Evolutionary conservation across 805 yeast genomes (phyloP), one percentile per base, ranked within the genome.

Genomic region (Hanseniaspora clermontiae): DNA sequence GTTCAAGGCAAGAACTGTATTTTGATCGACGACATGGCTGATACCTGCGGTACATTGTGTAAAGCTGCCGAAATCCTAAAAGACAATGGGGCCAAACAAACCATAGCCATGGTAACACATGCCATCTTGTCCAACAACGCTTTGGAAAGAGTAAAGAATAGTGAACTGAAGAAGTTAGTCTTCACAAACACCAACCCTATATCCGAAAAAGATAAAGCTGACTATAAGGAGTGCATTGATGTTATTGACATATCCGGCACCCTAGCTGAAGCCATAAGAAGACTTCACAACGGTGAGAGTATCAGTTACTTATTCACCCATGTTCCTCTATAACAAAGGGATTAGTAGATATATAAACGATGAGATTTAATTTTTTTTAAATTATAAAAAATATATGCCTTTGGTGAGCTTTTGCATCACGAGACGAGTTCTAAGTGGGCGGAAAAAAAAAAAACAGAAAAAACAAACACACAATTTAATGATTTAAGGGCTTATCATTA

Each of bases 21-120:
- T 56, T 79, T 86, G 62, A 87, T 86, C 47, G 95, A 86, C 70
- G 95, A 86, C 68, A 86, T 86, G 89, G 93, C 93, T 48, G 95
- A 86, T 67, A 86, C 95, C 20, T 86, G 95, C 72, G 95, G 93
- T 60, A 86, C 95, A 19, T 72, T 86, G 60, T 86, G 83, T 55
- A 86, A 85, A 69, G 93, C 93, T 40, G 87, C 89, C 24, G 91
- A 86, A 60, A 79, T 83, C 14, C 72, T 86, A 56, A 55, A 42
- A 14, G 82, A 79, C 31, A 81, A 84, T 63, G 77, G 77, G 37
- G 93, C 91, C 48, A 74, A 79, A 63, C 75, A 81, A 57, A 93
- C 86, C 42, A 79, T 86, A 63, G 91, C 93, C 36, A 83, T 86
- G 60, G 89, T 85, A 19, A 85, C 93, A 2, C 95, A 85, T 66